A percentile compares a stretch with the other conserved stretches of the same genome.
Evolutionary conservation across 2,329 filamentous ascomycete genomes (phyloP).

Genomic region (Verticillium zaregamsianum): DNA sequence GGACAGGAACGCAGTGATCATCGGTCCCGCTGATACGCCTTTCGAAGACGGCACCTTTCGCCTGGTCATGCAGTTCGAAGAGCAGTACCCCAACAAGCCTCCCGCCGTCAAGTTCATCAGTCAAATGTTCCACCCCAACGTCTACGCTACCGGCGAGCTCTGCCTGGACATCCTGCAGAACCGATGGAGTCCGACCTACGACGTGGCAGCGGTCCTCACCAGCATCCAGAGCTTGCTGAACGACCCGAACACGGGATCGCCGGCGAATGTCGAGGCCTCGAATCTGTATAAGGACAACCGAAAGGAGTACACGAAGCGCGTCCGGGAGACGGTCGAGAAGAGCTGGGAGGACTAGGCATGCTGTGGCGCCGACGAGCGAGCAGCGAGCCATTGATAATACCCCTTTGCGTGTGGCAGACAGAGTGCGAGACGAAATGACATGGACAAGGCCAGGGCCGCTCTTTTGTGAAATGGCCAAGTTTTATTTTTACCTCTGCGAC

Average conservation of each 20-base stretch:
- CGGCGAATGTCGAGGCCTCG: slow-evolving; percentile 95
- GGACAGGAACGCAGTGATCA: slow-evolving; percentile 93
- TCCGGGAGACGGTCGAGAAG: slow-evolving; percentile 96
- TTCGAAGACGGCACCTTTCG: slow-evolving; percentile 98
- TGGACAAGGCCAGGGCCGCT: not conserved
- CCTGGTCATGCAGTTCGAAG: slow-evolving; percentile 98
- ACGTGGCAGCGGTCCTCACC: slow-evolving; percentile 93
- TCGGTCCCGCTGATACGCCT: slow-evolving; percentile 91
- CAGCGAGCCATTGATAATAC: not conserved
- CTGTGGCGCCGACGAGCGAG: not conserved
- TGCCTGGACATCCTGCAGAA: slow-evolving; percentile 98
- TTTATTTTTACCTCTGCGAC: not conserved
- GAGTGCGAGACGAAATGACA: not conserved
- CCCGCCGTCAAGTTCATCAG: slow-evolving; percentile 98
- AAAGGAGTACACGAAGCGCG: slow-evolving; percentile 92
- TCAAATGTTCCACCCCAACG: slow-evolving; percentile 98
- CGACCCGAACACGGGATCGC: slow-evolving; percentile 97
- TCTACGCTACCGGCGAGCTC: slow-evolving; percentile 93
- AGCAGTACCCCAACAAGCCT: slow-evolving; percentile 98
- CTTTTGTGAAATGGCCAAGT: not conserved
- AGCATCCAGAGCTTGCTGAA: slow-evolving; percentile 97
- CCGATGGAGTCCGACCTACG: slow-evolving; percentile 97
- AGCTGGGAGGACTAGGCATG: slow-evolving; percentile 88
- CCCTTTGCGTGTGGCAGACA: not conserved
- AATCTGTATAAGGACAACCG: slow-evolving; percentile 98